These are phyloP conservation scores for Magnusiomyces tetraspermus DNA, from an alignment of 1,139 yeast genomes.

Conservation along the genomic window DNA sequence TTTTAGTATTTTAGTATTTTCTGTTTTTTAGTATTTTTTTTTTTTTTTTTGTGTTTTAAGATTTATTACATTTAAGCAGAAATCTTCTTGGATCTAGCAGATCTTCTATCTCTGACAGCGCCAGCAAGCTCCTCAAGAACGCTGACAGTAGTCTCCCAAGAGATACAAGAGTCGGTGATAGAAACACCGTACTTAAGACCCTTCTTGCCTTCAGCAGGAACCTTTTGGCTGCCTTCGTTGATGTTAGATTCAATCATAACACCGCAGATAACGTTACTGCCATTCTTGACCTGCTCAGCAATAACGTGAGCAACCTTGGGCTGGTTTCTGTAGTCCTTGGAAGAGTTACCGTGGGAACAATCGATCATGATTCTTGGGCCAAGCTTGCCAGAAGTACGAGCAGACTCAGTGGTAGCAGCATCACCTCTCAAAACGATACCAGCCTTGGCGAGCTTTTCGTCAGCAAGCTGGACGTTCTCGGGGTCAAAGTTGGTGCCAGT, in stretches of 20 bases:
- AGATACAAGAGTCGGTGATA: slow-evolving; percentile 93
- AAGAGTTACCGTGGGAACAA: slow-evolving; percentile 95
- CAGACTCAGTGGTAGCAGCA: slow-evolving; percentile 42
- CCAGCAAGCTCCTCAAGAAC: slow-evolving; percentile 71
- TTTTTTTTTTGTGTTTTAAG: neutral
- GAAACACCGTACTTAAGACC: slow-evolving; percentile 90
- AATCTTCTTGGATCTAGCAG: slow-evolving; percentile 4
- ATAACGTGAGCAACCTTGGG: slow-evolving; percentile 76
- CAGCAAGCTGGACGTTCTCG: slow-evolving; percentile 59
- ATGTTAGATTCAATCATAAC: slow-evolving; percentile 94
- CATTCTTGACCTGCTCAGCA: slow-evolving; percentile 69
- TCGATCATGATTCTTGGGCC: slow-evolving; percentile 71
- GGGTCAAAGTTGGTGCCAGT: slow-evolving; percentile 87
- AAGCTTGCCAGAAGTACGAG: slow-evolving; percentile 43
- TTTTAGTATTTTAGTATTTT: neutral
- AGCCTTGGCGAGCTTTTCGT: slow-evolving; percentile 51
- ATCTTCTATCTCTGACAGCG: slow-evolving; percentile 77
- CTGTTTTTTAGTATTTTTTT: neutral
- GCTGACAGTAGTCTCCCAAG: slow-evolving; percentile 78
- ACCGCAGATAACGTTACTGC: slow-evolving; percentile 76
- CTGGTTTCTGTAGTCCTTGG: slow-evolving; percentile 88
- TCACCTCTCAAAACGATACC: slow-evolving; percentile 30
- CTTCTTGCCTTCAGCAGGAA: slow-evolving; percentile 54
- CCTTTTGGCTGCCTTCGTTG: slow-evolving; percentile 83
- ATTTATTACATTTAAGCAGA: neutral